Evolutionary conservation across 768 basidiomycete species (phyloP), one percentile per base, ranked within the genome.

Genomic region (Lenzites betulinus): DNA sequence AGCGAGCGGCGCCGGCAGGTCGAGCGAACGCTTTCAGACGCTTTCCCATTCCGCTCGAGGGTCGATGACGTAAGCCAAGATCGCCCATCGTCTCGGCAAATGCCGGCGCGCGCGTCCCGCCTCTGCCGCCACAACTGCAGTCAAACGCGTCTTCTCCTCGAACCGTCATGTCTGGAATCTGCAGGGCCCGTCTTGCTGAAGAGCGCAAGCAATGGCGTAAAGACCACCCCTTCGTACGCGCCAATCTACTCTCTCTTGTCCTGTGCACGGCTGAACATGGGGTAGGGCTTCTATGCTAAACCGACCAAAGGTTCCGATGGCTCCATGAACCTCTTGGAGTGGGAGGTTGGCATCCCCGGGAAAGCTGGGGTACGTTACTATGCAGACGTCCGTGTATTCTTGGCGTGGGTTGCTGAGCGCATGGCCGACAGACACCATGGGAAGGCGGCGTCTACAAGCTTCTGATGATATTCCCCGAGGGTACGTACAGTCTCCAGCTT

Each of bases 141-240:
- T 15, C 42, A 25, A 52, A 53, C 61, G 55, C 61, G 58, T 59
- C 58, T 58, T 51, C 20, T 52, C 35, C 46, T 55, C 26, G 33
- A 13, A 54, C 55, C 58, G 58, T 39, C 48, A 93, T 94, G 93
- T 89, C 93, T 53, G 94, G 93, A 62, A 96, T 98, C 64, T 95
- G 94, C 74, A 86, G 94, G 74, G 87, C 90, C 36, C 89, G 97
- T 69, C 82, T 99, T 16, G 85, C 94, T 28, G 97, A 98, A 76
- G 97, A 99, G 76, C 87, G 97, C 70, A 99, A 99, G 77, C 93
- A 95, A 70, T 99, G 97, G 97, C 78, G 97, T 60, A 98, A 95
- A 75, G 97, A 98, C 67, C 97, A 99, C 75, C 97, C 97, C 30
- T 98, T 96, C 68, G 97, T 98, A 75, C 77, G 93, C 83, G 48